These are phyloP conservation scores for Pholiota microspora DNA, from an alignment of 768 basidiomycete species.

Conservation along the genomic window DNA sequence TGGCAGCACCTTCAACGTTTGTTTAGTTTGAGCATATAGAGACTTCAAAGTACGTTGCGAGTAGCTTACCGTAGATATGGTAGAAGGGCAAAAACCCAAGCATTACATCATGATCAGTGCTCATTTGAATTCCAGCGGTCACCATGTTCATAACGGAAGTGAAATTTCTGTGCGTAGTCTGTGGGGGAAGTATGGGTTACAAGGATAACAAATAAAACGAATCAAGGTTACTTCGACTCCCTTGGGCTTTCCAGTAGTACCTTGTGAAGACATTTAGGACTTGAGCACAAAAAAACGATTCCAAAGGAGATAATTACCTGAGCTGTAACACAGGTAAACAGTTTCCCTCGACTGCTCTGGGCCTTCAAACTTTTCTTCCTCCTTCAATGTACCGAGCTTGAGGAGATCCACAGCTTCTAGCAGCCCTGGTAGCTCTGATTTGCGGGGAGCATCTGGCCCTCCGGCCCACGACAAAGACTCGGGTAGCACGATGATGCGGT, in stretches of 20 bases:
- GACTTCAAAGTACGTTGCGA: background rate
- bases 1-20: slow-evolving; percentile 46
- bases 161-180: slow-evolving; percentile 72
- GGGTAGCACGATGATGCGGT: slow-evolving; percentile 57
- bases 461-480: slow-evolving; percentile 46
- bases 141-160: slow-evolving; percentile 56
- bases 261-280: slow-evolving; percentile 24
- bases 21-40: background rate
- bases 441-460: slow-evolving; percentile 27
- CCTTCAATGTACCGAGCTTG: slow-evolving; percentile 40
- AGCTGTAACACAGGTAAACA: slow-evolving; percentile 60
- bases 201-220: background rate
- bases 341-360: slow-evolving; percentile 52
- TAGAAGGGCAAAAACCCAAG: slow-evolving; percentile 66
- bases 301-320: slow-evolving; percentile 15
- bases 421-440: slow-evolving; percentile 29
- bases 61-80: slow-evolving; percentile 38
- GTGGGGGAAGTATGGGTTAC: slow-evolving; percentile 1
- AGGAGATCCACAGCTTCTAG: slow-evolving; percentile 49
- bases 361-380: slow-evolving; percentile 58
- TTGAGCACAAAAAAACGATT: background rate
- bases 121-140: slow-evolving; percentile 36
- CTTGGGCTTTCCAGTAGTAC: slow-evolving; percentile 81
- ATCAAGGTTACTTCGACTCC: slow-evolving; percentile 45
- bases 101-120: slow-evolving; percentile 43